phyloP scores from a whole-genome alignment of 2,329 filamentous ascomycete genomes.

The Claviceps pusilla region DNA sequence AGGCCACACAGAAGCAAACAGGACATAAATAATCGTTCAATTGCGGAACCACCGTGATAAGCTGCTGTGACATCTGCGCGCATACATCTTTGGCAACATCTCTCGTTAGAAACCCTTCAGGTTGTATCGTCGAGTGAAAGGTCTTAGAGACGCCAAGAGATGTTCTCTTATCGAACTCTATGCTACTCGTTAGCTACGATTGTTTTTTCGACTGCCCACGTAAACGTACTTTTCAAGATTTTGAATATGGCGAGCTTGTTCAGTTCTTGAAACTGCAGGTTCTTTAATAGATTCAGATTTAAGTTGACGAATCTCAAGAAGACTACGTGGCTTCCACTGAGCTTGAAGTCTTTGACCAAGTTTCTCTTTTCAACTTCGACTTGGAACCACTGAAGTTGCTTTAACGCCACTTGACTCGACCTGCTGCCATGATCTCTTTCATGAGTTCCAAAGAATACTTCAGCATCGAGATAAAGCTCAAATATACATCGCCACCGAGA shows the following conservation, averaged over 20 bases:
- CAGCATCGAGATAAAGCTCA: conserved; percentile 63
- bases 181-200: neutral
- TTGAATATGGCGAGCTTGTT: conserved; percentile 65
- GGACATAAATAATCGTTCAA: conserved; percentile 75
- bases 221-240: conserved; percentile 61
- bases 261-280: conserved; percentile 71
- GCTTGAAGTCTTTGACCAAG: conserved; percentile 47
- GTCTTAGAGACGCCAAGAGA: conserved; percentile 51
- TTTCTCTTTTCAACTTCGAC: conserved; percentile 46
- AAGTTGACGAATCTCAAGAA: conserved; percentile 55
- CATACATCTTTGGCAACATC: conserved; percentile 63
- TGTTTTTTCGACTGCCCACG: neutral
- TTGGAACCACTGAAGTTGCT: conserved; percentile 58
- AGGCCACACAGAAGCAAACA: conserved; percentile 65
- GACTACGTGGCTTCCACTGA: conserved; percentile 48
- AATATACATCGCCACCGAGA: conserved; percentile 69
- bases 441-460: conserved; percentile 67
- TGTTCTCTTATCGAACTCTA: conserved; percentile 78
- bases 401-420: conserved; percentile 48
- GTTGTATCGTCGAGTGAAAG: conserved; percentile 44
- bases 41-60: conserved; percentile 62
- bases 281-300: conserved; percentile 63
- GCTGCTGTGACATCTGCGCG: conserved; percentile 54
- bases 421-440: conserved; percentile 57
- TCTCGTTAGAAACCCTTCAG: conserved; percentile 46